Conservation (phyloP, 345 rosid species). For the Garcia nutans region DNA sequence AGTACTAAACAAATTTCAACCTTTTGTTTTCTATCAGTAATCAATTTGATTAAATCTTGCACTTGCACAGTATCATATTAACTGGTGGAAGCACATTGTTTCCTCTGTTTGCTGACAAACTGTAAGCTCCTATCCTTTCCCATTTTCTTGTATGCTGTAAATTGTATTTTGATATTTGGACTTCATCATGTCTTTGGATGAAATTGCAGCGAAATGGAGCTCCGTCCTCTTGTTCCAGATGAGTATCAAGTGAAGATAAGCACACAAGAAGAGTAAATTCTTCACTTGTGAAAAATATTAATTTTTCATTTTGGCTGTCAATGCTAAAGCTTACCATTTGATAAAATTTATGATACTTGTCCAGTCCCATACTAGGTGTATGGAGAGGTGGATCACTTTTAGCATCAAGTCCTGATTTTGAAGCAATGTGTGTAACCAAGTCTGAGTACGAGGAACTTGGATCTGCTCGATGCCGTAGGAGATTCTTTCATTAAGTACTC, state of each 20-base stretch:
- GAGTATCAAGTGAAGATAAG: slow-evolving; percentile 72
- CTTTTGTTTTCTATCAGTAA: neutral
- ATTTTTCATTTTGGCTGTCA: slow-evolving; percentile 1
- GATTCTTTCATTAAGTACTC: slow-evolving; percentile 63
- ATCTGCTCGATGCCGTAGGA: slow-evolving; percentile 75
- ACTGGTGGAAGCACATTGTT: slow-evolving; percentile 93
- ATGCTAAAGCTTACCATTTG: neutral
- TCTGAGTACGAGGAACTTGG: slow-evolving; percentile 96
- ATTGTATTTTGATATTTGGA: slow-evolving; percentile 6
- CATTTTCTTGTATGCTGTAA: neutral
- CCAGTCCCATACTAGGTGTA: slow-evolving; percentile 85
- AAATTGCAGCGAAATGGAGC: slow-evolving; percentile 70
- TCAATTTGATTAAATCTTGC: slow-evolving; percentile 20
- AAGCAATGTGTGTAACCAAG: slow-evolving; percentile 87
- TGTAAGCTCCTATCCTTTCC: slow-evolving; percentile 48
- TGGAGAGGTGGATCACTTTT: slow-evolving; percentile 98
- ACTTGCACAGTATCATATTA: slow-evolving; percentile 67
- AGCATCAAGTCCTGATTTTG: slow-evolving; percentile 90
- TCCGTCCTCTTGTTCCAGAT: slow-evolving; percentile 94
- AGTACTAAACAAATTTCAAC: neutral
- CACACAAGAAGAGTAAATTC: slow-evolving; percentile 75
- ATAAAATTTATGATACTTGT: slow-evolving; percentile 19
- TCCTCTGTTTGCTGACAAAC: slow-evolving; percentile 73
- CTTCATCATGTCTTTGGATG: slow-evolving; percentile 8
- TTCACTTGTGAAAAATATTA: slow-evolving; percentile 21